phyloP scores from a whole-genome alignment of 306 rosid genomes.

The Betula pendula region DNA sequence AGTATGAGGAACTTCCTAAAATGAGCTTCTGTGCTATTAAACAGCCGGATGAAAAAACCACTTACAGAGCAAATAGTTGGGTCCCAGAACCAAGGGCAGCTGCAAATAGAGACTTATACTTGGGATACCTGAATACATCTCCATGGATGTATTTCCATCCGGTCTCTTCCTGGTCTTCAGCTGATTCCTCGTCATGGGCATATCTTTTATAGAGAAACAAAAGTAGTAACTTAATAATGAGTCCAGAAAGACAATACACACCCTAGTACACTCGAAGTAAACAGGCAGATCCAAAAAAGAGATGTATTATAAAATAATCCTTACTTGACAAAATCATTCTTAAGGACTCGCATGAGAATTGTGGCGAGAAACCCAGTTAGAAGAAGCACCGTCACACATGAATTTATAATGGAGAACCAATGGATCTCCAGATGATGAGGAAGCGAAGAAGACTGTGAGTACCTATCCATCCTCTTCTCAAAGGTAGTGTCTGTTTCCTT shows the following conservation, averaged over 20 bases:
- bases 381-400: conserved; percentile 83
- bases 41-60: not conserved
- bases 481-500: conserved; percentile 69
- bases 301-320: conserved; percentile 15
- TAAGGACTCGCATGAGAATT: conserved; percentile 80
- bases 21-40: not conserved
- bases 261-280: conserved; percentile 8
- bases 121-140: conserved; percentile 53
- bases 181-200: conserved; percentile 59
- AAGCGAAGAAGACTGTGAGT: conserved; percentile 62
- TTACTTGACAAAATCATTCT: conserved; percentile 94
- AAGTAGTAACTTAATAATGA: not conserved
- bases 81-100: conserved; percentile 57
- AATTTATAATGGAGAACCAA: conserved; percentile 89
- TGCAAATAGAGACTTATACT: conserved; percentile 43
- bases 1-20: not conserved
- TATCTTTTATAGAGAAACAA: conserved; percentile 31
- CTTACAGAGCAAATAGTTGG: conserved; percentile 58
- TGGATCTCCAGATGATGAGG: conserved; percentile 91
- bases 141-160: conserved; percentile 66
- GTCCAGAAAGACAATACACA: not conserved
- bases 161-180: conserved; percentile 54
- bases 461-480: conserved; percentile 86
- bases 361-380: conserved; percentile 85
- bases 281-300: conserved; percentile 1